phyloP scores from a whole-genome alignment of 768 basidiomycete species.

The Lactifluus volemus region DNA sequence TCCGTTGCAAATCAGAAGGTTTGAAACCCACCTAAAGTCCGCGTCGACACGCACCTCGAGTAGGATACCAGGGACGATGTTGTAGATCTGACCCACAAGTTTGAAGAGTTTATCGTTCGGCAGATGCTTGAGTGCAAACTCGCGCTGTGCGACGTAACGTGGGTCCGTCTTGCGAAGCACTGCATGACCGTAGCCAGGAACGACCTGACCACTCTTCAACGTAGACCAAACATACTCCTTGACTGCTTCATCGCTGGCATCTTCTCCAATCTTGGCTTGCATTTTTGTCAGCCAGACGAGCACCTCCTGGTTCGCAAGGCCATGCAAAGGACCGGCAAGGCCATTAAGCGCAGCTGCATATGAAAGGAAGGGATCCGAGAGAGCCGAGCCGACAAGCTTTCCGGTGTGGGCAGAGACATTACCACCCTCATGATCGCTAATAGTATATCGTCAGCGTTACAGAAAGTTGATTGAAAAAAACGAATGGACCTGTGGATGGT shows the following conservation, averaged over 20 bases:
- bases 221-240: constrained; percentile 94
- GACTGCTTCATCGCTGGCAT: constrained; percentile 79
- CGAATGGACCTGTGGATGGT: constrained; percentile 80
- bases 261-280: constrained; percentile 81
- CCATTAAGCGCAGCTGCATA: constrained; percentile 91
- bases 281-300: constrained; percentile 91
- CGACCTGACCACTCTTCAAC: constrained; percentile 86
- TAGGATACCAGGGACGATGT: constrained; percentile 83
- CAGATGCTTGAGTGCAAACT: constrained; percentile 80
- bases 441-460: background rate
- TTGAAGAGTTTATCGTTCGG: constrained; percentile 88
- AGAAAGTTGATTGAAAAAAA: background rate
- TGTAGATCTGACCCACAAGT: constrained; percentile 84
- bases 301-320: constrained; percentile 96
- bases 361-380: constrained; percentile 95
- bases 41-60: constrained; percentile 49
- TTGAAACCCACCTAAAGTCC: background rate
- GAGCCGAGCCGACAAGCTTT: constrained; percentile 88
- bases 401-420: constrained; percentile 96
- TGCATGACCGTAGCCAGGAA: constrained; percentile 88
- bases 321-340: constrained; percentile 94
- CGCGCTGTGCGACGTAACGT: constrained; percentile 83
- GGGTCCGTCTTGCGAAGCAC: constrained; percentile 89
- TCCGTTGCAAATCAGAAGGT: background rate
- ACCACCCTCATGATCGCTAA: constrained; percentile 93